Percentiles rank a stretch among this genome's conserved stretches.
Conservation (phyloP, 176 grass and related monocot species). For the Poa pratensis region DNA sequence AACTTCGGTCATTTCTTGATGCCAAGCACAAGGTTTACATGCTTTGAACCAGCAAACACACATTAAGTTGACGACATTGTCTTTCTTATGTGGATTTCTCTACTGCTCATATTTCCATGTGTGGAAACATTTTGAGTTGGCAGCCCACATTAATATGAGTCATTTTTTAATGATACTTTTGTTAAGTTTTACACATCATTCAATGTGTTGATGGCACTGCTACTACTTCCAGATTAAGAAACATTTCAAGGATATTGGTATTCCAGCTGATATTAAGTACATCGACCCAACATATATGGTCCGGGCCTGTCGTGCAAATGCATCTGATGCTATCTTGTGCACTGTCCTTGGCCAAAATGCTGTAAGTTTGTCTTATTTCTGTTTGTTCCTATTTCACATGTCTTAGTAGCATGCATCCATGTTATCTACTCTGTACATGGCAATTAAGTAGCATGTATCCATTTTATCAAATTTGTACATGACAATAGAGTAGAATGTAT, state of each 20-base stretch:
- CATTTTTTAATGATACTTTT: not conserved
- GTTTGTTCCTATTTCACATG: not conserved
- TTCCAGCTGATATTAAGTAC: constrained; percentile 92
- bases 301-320: constrained; percentile 89
- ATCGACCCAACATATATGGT: constrained; percentile 99
- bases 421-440: too few species aligned
- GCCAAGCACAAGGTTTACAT: not conserved
- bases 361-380: constrained; percentile 50
- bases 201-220: not conserved
- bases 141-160: too few species aligned
- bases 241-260: constrained; percentile 86
- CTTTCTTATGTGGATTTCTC: not conserved
- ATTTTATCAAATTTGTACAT: too few species aligned
- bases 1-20: not conserved
- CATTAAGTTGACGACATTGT: not conserved
- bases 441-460: too few species aligned
- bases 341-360: constrained; percentile 97
- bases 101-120: too few species aligned
- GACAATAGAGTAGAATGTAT: not conserved
- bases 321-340: constrained; percentile 97
- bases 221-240: constrained; percentile 78
- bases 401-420: too few species aligned
- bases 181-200: not conserved
- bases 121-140: too few species aligned
- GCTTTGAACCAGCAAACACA: not conserved